These are phyloP conservation scores for Beauveria scarabaeidicola DNA, from an alignment of 2,329 filamentous ascomycete species.

Conservation along the genomic window DNA sequence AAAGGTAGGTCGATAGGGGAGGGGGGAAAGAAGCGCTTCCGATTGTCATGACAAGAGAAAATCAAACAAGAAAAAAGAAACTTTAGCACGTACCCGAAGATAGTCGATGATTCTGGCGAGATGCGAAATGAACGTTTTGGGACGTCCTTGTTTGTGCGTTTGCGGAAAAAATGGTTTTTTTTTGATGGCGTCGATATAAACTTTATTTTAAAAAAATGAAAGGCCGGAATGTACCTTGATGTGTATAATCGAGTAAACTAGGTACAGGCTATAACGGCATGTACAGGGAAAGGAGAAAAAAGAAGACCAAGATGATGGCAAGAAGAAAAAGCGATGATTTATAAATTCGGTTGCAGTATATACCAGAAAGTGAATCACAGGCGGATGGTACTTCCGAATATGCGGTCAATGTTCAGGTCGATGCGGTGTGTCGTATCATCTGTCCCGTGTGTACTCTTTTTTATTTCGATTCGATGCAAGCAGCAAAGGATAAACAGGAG, in stretches of 20 bases:
- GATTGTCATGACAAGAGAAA: neutral
- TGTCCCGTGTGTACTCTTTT: neutral
- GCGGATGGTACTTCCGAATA: neutral
- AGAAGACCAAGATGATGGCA: neutral
- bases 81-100: neutral
- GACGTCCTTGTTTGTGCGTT: neutral
- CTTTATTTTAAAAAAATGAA: neutral
- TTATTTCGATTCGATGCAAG: neutral
- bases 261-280: conserved; percentile 16
- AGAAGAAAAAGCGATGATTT: neutral
- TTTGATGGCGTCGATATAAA: neutral
- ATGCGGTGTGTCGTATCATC: neutral
- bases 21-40: neutral
- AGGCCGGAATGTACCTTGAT: neutral
- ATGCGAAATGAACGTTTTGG: neutral
- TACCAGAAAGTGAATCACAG: conserved; percentile 1
- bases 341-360: conserved; percentile 9
- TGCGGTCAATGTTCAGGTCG: neutral
- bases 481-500: conserved; percentile 4
- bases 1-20: neutral
- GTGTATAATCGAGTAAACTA: neutral
- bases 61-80: neutral
- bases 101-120: neutral
- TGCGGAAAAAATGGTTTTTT: neutral
- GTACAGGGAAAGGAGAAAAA: conserved; percentile 12